Conservation (phyloP, 106 monocot genomes). For the Acorus calamus region DNA sequence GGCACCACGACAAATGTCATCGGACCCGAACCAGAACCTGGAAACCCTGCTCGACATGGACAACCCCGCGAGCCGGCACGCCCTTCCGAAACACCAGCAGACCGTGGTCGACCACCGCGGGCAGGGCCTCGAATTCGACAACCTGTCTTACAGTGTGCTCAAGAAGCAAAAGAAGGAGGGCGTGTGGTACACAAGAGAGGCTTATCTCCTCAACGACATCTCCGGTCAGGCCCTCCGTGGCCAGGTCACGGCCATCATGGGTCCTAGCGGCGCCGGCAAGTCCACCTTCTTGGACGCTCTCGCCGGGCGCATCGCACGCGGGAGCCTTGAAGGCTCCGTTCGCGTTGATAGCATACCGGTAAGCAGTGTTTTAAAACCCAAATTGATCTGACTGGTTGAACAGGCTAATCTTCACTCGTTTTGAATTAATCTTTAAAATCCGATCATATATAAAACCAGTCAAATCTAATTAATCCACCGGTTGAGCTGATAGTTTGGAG, state of each 20-base stretch:
- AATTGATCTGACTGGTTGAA: too few species aligned
- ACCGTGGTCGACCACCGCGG: slow-evolving; percentile 10
- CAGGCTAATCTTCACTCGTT: too few species aligned
- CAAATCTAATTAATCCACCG: too few species aligned
- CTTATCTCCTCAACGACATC: slow-evolving; percentile 32
- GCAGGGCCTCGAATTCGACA: slow-evolving; percentile 37
- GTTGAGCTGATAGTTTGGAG: too few species aligned
- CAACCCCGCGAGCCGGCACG: neutral
- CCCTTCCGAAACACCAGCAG: neutral
- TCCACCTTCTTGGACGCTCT: slow-evolving; percentile 28
- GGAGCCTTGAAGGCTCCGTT: slow-evolving; percentile 28
- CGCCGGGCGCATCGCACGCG: slow-evolving; percentile 20
- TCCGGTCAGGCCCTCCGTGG: slow-evolving; percentile 39
- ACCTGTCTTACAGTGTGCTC: slow-evolving; percentile 35
- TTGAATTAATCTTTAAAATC: too few species aligned
- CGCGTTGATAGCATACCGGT: slow-evolving; percentile 18
- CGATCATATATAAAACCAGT: too few species aligned
- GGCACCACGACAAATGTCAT: neutral
- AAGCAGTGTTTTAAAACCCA: neutral
- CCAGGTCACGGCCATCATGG: slow-evolving; percentile 29
- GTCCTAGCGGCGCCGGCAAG: slow-evolving; percentile 31
- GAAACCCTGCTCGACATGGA: slow-evolving; percentile 26
- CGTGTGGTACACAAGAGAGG: slow-evolving; percentile 20
- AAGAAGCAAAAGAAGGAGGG: slow-evolving; percentile 44
- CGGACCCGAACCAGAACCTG: slow-evolving; percentile 12